A percentile compares a stretch with the other conserved stretches of the same genome.
phyloP scores from a whole-genome alignment of 768 basidiomycete genomes.

The Leccinum barrowsii region DNA sequence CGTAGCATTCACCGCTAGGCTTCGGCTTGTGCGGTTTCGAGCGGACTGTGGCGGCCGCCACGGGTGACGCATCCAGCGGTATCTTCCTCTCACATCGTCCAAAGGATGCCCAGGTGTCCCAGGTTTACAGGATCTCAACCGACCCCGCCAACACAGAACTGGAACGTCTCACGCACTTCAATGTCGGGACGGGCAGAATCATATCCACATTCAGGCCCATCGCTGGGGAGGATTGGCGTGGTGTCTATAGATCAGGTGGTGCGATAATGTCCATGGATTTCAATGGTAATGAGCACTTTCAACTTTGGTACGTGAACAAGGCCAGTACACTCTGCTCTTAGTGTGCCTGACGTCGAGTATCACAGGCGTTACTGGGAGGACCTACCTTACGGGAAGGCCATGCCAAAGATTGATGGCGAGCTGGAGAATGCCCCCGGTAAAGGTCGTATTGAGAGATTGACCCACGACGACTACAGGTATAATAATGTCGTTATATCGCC shows the following conservation, averaged over 20 bases:
- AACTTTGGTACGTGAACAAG: slow-evolving; percentile 34
- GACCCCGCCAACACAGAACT: slow-evolving; percentile 25
- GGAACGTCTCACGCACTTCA: slow-evolving; percentile 38
- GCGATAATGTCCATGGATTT: slow-evolving; percentile 40
- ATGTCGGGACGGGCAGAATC: slow-evolving; percentile 36
- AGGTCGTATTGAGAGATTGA: slow-evolving; percentile 41
- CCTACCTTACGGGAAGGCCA: slow-evolving; percentile 14
- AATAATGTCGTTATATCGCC: slow-evolving; percentile 27
- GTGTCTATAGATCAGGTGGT: slow-evolving; percentile 34
- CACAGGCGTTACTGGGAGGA: slow-evolving; percentile 44
- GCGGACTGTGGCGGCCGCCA: slow-evolving; percentile 10
- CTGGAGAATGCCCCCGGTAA: slow-evolving; percentile 37
- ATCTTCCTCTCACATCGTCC: slow-evolving; percentile 39
- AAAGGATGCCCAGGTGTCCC: slow-evolving; percentile 36
- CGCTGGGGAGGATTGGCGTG: slow-evolving; percentile 40
- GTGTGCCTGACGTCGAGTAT: background rate
- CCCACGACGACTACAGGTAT: slow-evolving; percentile 37
- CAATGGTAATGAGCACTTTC: slow-evolving; percentile 38
- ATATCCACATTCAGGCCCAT: slow-evolving; percentile 33
- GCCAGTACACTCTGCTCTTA: background rate
- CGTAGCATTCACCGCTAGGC: slow-evolving; percentile 14
- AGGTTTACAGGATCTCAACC: slow-evolving; percentile 34
- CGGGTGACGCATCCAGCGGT: slow-evolving; percentile 13
- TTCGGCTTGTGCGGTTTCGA: slow-evolving; percentile 30
- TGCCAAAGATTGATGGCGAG: slow-evolving; percentile 37